phyloP scores from a whole-genome alignment of 2,329 filamentous ascomycete species.

The Cadophora sp. region DNA sequence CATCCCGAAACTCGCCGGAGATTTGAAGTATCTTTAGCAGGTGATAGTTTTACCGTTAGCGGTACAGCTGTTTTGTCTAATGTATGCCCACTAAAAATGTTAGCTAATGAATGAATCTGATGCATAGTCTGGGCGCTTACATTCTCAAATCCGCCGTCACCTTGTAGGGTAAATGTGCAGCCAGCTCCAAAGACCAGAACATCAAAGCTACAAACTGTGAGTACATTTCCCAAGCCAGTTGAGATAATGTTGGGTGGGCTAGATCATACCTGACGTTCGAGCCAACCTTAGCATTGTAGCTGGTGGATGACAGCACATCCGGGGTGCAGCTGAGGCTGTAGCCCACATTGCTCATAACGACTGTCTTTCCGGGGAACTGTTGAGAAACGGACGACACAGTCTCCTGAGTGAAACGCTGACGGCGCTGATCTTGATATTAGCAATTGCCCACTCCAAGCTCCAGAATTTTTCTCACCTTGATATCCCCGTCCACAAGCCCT shows the following conservation, averaged over 20 bases:
- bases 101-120: neutral
- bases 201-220: conserved; percentile 21
- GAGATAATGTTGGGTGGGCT: neutral
- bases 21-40: conserved; percentile 14
- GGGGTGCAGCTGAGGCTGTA: conserved; percentile 24
- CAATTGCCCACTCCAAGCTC: no score
- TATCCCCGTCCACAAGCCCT: conserved; percentile 29
- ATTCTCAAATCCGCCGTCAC: conserved; percentile 17
- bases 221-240: neutral
- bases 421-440: conserved; percentile 17
- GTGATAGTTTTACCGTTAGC: conserved; percentile 20
- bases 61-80: conserved; percentile 4
- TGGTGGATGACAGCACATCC: conserved; percentile 19
- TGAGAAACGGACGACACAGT: conserved; percentile 21
- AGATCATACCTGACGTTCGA: conserved; percentile 22
- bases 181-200: conserved; percentile 27
- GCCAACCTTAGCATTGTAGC: conserved; percentile 32
- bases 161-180: conserved; percentile 25
- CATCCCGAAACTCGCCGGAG: neutral
- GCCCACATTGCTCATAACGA: conserved; percentile 31
- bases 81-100: conserved; percentile 26
- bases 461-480: conserved; percentile 11
- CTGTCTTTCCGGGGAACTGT: conserved; percentile 25
- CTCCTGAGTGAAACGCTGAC: conserved; percentile 32
- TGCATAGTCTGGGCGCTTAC: neutral